These are phyloP conservation scores for Nemania serpens DNA, from an alignment of 2,329 filamentous ascomycete species.

Conservation along the genomic window DNA sequence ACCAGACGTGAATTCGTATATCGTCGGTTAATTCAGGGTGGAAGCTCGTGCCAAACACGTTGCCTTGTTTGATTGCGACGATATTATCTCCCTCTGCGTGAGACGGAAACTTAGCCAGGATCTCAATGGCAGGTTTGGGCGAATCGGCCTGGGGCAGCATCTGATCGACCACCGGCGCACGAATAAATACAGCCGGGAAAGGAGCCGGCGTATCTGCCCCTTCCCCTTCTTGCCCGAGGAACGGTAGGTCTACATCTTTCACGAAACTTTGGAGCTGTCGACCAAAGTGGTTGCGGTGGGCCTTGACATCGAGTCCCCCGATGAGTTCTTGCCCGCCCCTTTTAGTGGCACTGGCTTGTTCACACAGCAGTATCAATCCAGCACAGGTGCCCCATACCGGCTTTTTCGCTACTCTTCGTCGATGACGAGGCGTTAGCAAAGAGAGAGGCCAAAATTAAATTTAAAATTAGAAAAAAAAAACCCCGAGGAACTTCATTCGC, in stretches of 20 bases:
- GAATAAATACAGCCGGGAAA: constrained; percentile 89
- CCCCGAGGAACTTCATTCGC: not conserved
- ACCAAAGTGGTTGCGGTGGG: constrained; percentile 94
- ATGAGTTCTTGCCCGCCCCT: constrained; percentile 91
- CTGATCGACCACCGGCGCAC: constrained; percentile 89
- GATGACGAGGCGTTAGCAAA: too few relatives aligned
- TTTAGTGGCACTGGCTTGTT: constrained; percentile 86
- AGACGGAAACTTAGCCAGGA: constrained; percentile 56
- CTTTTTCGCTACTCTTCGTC: constrained; percentile 68
- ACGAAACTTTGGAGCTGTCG: constrained; percentile 92
- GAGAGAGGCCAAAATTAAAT: constrained; percentile 1
- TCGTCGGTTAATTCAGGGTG: constrained; percentile 93
- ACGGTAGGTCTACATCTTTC: constrained; percentile 72
- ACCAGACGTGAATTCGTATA: constrained; percentile 89
- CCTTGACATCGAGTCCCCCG: constrained; percentile 85
- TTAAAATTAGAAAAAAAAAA: not conserved
- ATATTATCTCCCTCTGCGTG: constrained; percentile 69
- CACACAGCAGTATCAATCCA: constrained; percentile 86
- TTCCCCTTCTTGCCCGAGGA: constrained; percentile 54
- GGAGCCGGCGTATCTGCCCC: constrained; percentile 42
- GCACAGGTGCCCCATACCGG: constrained; percentile 97
- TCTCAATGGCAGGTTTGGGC: constrained; percentile 46
- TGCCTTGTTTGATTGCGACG: constrained; percentile 86
- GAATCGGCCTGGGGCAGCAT: constrained; percentile 53
- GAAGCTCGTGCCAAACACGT: constrained; percentile 93